Evolutionary conservation across 2,329 filamentous ascomycete species (phyloP).

Genomic region (Aspergillus pseudoglaucus): DNA sequence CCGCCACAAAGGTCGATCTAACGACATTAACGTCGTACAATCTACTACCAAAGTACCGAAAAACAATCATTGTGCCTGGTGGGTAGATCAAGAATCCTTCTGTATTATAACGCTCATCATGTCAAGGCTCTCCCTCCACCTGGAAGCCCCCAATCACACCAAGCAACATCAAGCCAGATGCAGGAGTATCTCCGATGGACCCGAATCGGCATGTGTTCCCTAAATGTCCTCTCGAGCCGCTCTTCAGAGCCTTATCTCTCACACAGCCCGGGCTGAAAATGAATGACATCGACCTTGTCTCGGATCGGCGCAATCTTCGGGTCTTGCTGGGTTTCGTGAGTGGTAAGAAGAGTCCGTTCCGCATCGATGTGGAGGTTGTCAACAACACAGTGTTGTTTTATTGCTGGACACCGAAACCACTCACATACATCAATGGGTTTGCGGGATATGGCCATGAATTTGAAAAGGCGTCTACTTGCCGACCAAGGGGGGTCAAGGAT

Average conservation of each 20-base stretch:
- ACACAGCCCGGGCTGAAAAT: background rate
- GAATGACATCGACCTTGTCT: conserved; percentile 6
- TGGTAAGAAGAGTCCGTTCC: background rate
- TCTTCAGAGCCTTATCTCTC: background rate
- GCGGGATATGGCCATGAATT: background rate
- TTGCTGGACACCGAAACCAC: background rate
- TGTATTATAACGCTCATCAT: background rate
- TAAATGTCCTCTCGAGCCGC: background rate
- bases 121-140: background rate
- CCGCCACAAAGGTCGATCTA: background rate
- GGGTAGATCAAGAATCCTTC: background rate
- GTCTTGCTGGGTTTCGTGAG: background rate
- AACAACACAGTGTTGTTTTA: background rate
- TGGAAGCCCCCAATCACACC: background rate
- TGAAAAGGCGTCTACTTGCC: background rate
- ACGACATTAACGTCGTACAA: background rate
- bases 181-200: background rate
- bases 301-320: conserved; percentile 1
- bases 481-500: background rate
- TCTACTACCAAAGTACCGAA: background rate
- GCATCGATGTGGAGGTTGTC: background rate
- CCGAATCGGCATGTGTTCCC: background rate
- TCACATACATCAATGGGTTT: background rate
- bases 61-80: background rate
- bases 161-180: background rate